Evolutionary conservation across 2,329 filamentous ascomycete genomes (phyloP).

Genomic region (Alternaria sp.): DNA sequence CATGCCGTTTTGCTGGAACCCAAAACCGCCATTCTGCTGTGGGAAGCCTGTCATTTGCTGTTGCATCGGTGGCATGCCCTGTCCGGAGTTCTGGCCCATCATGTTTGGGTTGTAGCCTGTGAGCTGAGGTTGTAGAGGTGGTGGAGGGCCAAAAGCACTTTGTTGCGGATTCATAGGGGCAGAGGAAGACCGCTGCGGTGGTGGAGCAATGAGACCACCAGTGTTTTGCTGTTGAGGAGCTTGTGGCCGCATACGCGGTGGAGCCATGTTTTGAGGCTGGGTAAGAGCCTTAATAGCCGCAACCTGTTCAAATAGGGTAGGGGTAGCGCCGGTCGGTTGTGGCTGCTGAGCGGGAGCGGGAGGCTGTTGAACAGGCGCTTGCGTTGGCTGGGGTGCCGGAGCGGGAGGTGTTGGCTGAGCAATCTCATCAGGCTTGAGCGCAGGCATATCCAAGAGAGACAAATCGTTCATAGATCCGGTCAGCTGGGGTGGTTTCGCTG

Average conservation of each 20-base stretch:
- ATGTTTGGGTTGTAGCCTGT: constrained; percentile 71
- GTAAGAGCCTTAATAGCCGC: constrained; percentile 51
- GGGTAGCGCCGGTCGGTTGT: constrained; percentile 57
- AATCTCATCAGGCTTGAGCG: constrained; percentile 48
- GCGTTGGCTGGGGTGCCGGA: constrained; percentile 54
- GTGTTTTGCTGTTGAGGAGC: constrained; percentile 70
- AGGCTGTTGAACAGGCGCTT: constrained; percentile 50
- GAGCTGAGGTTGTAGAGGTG: constrained; percentile 82
- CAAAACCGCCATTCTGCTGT: constrained; percentile 45
- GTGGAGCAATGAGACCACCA: constrained; percentile 75
- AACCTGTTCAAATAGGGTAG: constrained; percentile 48
- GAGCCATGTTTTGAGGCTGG: constrained; percentile 47
- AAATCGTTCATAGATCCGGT: constrained; percentile 76
- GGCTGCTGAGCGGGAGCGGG: constrained; percentile 41
- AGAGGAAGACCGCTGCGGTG: constrained; percentile 81
- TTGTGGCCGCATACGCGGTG: constrained; percentile 72
- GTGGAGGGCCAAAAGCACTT: constrained; percentile 72
- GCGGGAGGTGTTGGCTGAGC: constrained; percentile 52
- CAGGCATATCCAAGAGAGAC: constrained; percentile 66
- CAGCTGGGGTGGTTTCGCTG: constrained; percentile 42
- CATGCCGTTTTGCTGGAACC: constrained; percentile 49
- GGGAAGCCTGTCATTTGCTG: constrained; percentile 53
- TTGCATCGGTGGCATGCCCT: constrained; percentile 44
- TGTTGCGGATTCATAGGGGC: constrained; percentile 79
- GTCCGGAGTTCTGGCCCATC: constrained; percentile 72